phyloP scores from a whole-genome alignment of 768 basidiomycete genomes.

The Podaxis sp. region DNA sequence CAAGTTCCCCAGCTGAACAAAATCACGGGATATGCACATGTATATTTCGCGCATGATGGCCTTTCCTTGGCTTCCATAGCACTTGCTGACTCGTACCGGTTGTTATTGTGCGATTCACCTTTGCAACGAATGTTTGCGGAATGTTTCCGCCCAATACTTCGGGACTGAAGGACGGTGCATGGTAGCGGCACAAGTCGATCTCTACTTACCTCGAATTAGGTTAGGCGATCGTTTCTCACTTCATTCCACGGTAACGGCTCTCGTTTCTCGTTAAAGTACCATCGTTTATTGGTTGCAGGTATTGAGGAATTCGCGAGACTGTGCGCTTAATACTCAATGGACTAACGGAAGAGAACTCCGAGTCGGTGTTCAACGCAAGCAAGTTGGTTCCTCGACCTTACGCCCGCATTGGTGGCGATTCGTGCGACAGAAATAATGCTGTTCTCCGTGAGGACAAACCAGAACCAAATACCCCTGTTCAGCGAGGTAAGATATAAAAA shows the following conservation, averaged over 20 bases:
- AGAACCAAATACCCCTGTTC: too few relatives aligned
- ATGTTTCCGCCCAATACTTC: too few relatives aligned
- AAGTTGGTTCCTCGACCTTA: not conserved
- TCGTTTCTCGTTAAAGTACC: not conserved
- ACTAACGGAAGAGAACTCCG: not conserved
- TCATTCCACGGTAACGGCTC: not conserved
- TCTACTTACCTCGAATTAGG: not conserved
- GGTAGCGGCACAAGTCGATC: not conserved
- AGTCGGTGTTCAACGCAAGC: not conserved
- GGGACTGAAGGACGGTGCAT: not conserved
- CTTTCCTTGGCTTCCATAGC: not conserved
- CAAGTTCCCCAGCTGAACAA: not conserved
- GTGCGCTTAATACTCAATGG: not conserved
- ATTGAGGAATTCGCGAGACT: not conserved
- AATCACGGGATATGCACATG: too few relatives aligned
- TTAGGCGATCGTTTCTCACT: not conserved
- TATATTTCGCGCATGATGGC: not conserved
- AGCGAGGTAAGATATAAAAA: not conserved
- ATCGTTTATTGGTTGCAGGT: not conserved
- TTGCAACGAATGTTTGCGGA: not conserved
- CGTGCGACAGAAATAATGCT: not conserved
- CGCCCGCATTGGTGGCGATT: constrained; percentile 3
- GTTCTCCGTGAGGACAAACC: not conserved
- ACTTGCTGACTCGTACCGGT: not conserved
- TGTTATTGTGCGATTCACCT: not conserved